Base-by-base conservation (phyloP, 2,329 filamentous ascomycete species). In the Alternaria novae-zelandiae region DNA sequence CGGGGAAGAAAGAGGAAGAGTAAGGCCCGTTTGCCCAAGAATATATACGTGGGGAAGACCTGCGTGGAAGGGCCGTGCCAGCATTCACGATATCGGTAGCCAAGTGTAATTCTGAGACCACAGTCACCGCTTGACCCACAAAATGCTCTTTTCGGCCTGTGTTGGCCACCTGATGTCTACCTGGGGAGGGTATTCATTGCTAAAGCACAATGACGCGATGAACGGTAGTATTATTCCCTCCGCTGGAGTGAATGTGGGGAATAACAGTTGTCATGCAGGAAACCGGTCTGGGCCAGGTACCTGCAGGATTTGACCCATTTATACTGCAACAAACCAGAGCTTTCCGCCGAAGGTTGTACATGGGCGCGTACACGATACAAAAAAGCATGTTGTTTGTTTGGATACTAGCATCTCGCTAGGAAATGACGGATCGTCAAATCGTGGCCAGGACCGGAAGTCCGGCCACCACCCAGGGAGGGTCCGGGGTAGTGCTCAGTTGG, bases 101-200 rank as follows among this genome's bases (percentile, higher is more conserved):
- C 43, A 54, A 32, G 51, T 43, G 54, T 41, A 26, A 30, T 36
- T 54, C 57, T 64, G 61, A 66, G 57, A 63, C 57, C 21, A 46
- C 49, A 43, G 30, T 36, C 28, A 63, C 54, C 54, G 46, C 64
- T 68, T 68, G 63, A 68, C 57, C 57, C 57, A 66, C 63, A 54
- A 49, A 41, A 32, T 45, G 46, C 57, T 53, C 11, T 6, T 57
- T 63, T n/a, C 11, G 30, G 28, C 6, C 28, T 50, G 51, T 12
- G 36, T 17, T 45, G n/a, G 20, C 44, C 61, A 61, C 51, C 45
- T 64, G 61, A 64, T 53, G 36, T 41, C 21, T 61, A 50, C 43
- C 32, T n/a, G 25, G 23, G 43, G 54, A 44, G 59, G 32, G 25
- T 4, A 45, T 26, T 43, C 44, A 57, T 20, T 26, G 20, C 41